A percentile compares a stretch with the other conserved stretches of the same genome.
Evolutionary conservation across 768 basidiomycete species (phyloP).

Genomic region (Russula olivacea): DNA sequence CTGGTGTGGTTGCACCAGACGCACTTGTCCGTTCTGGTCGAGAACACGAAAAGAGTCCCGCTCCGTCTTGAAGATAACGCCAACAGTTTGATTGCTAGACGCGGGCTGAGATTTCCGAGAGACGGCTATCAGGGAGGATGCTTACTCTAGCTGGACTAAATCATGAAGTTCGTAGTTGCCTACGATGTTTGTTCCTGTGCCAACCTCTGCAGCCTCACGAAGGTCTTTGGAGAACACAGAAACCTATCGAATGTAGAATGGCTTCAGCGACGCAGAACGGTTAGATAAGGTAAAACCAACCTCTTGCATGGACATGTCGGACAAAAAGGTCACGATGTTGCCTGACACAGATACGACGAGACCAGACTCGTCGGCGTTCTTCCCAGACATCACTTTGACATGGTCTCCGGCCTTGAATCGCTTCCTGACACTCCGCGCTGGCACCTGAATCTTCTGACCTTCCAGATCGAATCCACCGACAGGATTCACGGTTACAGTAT

Average conservation of each 20-base stretch:
- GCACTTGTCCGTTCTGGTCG: constrained; percentile 88
- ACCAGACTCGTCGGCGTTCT: constrained; percentile 93
- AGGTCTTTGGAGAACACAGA: constrained; percentile 97
- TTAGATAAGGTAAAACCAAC: constrained; percentile 47
- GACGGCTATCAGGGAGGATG: constrained; percentile 25
- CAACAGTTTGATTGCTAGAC: constrained; percentile 83
- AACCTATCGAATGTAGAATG: constrained; percentile 46
- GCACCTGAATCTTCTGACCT: constrained; percentile 79
- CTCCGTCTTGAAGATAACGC: constrained; percentile 96
- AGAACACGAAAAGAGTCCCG: constrained; percentile 93
- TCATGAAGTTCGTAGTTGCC: constrained; percentile 96
- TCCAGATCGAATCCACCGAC: constrained; percentile 71
- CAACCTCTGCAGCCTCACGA: constrained; percentile 94
- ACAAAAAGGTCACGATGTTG: constrained; percentile 90
- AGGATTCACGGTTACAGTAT: constrained; percentile 80
- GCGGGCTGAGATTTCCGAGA: background rate
- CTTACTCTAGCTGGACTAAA: constrained; percentile 93
- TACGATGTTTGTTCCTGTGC: constrained; percentile 82
- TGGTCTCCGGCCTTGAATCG: constrained; percentile 96
- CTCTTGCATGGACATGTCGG: constrained; percentile 97
- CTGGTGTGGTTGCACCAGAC: constrained; percentile 87
- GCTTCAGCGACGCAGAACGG: background rate
- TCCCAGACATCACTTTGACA: constrained; percentile 95
- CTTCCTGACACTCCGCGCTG: constrained; percentile 86
- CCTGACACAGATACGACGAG: constrained; percentile 88